Conservation (phyloP, 768 basidiomycete genomes). For the Hypholoma sublateritium region DNA sequence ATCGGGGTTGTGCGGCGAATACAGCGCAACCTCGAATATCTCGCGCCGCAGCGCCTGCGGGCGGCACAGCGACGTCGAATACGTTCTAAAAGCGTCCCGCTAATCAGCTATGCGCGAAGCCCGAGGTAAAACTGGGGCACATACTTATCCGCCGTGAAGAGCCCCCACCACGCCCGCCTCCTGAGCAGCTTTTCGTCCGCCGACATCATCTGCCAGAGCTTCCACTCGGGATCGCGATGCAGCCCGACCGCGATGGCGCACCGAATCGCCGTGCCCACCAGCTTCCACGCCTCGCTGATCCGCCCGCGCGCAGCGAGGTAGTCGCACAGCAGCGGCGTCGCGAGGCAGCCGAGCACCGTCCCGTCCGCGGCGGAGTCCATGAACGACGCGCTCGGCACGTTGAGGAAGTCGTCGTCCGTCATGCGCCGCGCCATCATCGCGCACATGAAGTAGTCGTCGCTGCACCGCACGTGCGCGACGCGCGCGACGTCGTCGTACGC, state of each 20-base stretch:
- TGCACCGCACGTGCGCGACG: slow-evolving; percentile 10
- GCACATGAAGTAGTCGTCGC: slow-evolving; percentile 37
- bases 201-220: slow-evolving; percentile 41
- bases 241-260: slow-evolving; percentile 41
- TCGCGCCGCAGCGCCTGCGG: slow-evolving; percentile 40
- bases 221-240: slow-evolving; percentile 43
- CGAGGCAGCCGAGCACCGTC: slow-evolving; percentile 45
- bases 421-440: slow-evolving; percentile 45
- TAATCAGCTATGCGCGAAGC: not conserved
- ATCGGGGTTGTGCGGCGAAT: slow-evolving; percentile 28
- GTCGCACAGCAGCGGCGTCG: slow-evolving; percentile 41
- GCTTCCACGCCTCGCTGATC: slow-evolving; percentile 50
- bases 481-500: slow-evolving; percentile 17
- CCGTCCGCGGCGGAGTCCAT: slow-evolving; percentile 45
- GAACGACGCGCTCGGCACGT: slow-evolving; percentile 30
- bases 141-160: slow-evolving; percentile 44
- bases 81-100: slow-evolving; percentile 6
- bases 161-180: slow-evolving; percentile 43
- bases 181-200: slow-evolving; percentile 41
- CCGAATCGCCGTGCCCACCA: slow-evolving; percentile 39
- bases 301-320: slow-evolving; percentile 47
- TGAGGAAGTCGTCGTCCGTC: slow-evolving; percentile 44
- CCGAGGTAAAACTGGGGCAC: slow-evolving; percentile 9
- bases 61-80: slow-evolving; percentile 43
- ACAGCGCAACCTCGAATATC: slow-evolving; percentile 36